Conservation (phyloP, 441 rosid species). For the Daphne laureola region DNA sequence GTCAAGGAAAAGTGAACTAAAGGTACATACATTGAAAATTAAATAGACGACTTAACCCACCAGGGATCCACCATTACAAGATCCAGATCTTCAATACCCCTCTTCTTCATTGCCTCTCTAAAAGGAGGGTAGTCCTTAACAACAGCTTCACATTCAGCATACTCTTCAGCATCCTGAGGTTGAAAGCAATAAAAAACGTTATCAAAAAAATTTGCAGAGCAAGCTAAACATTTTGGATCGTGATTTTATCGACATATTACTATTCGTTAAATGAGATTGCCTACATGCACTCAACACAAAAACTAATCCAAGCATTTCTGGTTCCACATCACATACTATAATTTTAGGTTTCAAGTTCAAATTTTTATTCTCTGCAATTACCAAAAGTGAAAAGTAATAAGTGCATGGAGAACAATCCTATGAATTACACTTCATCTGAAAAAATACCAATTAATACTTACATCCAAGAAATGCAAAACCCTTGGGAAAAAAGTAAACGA, state of each 20-base stretch:
- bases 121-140: conserved; percentile 80
- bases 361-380: too few species aligned
- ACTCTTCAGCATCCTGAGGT: conserved; percentile 71
- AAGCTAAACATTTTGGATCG: background rate
- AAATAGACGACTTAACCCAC: conserved; percentile 25
- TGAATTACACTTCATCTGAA: background rate
- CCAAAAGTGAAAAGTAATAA: too few species aligned
- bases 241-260: background rate
- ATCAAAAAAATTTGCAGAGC: too few species aligned
- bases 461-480: conserved; percentile 3
- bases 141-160: conserved; percentile 83
- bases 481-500: background rate
- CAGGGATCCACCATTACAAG: conserved; percentile 86
- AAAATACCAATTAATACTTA: conserved; percentile 1
- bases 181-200: conserved; percentile 1
- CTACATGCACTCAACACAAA: background rate
- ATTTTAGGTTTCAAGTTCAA: too few species aligned
- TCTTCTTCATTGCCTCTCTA: conserved; percentile 76
- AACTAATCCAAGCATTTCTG: too few species aligned
- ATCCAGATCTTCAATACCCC: conserved; percentile 88
- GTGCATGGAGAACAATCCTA: too few species aligned
- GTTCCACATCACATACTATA: too few species aligned
- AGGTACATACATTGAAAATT: conserved; percentile 1
- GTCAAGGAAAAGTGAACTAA: conserved; percentile 4
- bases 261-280: background rate